Base-by-base conservation (phyloP, 768 basidiomycete genomes). In the Agaricus blazei region DNA sequence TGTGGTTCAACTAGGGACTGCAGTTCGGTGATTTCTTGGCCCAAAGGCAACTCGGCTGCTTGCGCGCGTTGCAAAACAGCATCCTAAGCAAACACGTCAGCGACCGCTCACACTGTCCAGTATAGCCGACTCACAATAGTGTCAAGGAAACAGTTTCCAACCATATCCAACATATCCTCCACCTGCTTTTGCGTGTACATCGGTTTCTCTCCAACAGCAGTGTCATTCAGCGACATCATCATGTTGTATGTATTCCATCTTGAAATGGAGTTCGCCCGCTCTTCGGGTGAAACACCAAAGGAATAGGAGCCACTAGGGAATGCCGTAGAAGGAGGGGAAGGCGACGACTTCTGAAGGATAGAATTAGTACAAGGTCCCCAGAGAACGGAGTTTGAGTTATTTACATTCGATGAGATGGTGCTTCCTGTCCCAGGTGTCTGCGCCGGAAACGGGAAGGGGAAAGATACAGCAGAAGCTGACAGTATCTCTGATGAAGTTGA, bases 171-270 rank as follows among this genome's bases (percentile, higher is more conserved):
- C 63, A 70, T 68, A 42, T 67, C 63, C 48, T 67, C 65, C 27
- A 70, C 67, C 51, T 70, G 67, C 36, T 63, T 66, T 40, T 64
- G 65, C 23, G 68, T 68, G 57, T 65, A 70, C n/a, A 67, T 55
- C 27, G 68, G 65, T 41, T 59, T 59, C 40, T 67, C 67, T 41
- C 55, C 43, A 8, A 58, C 38, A n/a, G 9, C 36, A 15, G 29
- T 40, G 38, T 48, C 54, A 19, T 12, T n/a, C 14, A 51, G 24
- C 19, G 40, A 46, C 24, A 24, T 29, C 46, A 44, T 50, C 40
- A 27, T 36, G 34, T 54, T 54, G 42, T 49, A 54, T 28, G 53
- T 48, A 47, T 42, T 48, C 48, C 48, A 52, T 31, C 40, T 31
- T 48, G 50, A 15, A n/a, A 53, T 58, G 4, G 51, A 46, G 24